Evolutionary conservation across 129 eudicot species (phyloP), one percentile per base, ranked within the genome.

Genomic region (Escallonia rubra): DNA sequence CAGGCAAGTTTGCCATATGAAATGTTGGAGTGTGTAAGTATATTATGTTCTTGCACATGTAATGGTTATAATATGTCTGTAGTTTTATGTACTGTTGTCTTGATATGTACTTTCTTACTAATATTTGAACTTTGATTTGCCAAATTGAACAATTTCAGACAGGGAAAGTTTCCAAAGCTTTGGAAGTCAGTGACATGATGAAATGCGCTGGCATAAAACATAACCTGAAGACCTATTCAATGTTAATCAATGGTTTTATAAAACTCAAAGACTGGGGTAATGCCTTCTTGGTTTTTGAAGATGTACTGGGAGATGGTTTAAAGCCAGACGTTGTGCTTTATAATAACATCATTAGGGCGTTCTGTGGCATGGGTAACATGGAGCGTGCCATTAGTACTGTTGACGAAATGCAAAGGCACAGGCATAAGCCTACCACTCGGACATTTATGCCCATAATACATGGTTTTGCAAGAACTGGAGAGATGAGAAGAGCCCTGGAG

Each of bases 361-460:
- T 93, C 69, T 93, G 95, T 84, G 93, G 95, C 65, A 93, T 93
- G 99, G 95, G 90, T 65, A 93, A 89, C 73, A 82, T 82, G 86
- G 99, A 89, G 48, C 95, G 96, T 68, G 99, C 99, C 47, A 14
- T 84, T 70, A 81, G 88, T 69, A 89, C 78, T 16, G 85, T 93
- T 59, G 90, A 82, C 50, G 82, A 86, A 49, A 93, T 93, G 99
- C 83, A 78, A 73, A 93, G 44, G 74, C 73, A 69, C 57, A 85
- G 96, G 64, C 88, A 82, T 74, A 80, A 81, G 56, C 99, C 99
- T 13, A 86, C 92, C 41, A 75, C 96, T 43, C 76, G 92, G 63
- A 82, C 96, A 57, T 93, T 86, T 82, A 80, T 89, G 95, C 99
- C 99, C 45, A 93, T 89, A 38, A 93, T 93, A 66, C 99, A 89